Base-by-base conservation (phyloP, 305 asterid genomes). In the Fraxinus velutina region DNA sequence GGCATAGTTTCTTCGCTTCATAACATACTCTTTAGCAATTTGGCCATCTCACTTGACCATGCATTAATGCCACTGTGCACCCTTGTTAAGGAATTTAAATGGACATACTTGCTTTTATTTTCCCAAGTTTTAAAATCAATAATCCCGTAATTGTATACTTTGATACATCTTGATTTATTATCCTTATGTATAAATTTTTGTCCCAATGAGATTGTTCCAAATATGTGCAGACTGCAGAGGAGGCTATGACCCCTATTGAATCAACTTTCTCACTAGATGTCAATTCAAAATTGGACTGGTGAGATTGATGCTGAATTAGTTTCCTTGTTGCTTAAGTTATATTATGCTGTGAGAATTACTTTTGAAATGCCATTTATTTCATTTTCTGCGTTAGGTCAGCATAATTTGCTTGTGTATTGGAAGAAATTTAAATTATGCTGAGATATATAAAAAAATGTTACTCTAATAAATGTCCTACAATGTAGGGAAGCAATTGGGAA, bases 241-340 rank as follows among this genome's bases (percentile, higher is more conserved):
- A 89, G 87, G 99, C 99, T 21, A 96, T 96, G 98, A 94, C 98
- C 15, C 99, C 99, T 36, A 93, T 96, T 75, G 98, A 93, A 86
- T 94, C 97, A 24, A 96, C 98, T 17, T 96, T 96, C 87, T 93
- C 98, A 57, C 97, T 96, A 13, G 99, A 96, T 72, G 97, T 89
- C 83, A 89, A 87, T 84, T 91, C 99, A 50, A 94, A 91, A 85
- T 83, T 96, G 91, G 92, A 94, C 89, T 94, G 99, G 99, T 96
- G 92, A 88, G 97, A 84, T 84, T 80, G 57, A 70, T 78, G 44
- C 60, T 78, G 70, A 33, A 75, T 17, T 7, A 6, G 13, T 30
- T 57, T 79, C 60, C 15, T 22, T 44, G 79, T 86, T 70, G 21
- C 80, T 15, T 17, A 6, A 70, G 39, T 30, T 70, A 30, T 62